Evolutionary conservation across 768 basidiomycete genomes (phyloP).

Genomic region (Phylloporus sp.): DNA sequence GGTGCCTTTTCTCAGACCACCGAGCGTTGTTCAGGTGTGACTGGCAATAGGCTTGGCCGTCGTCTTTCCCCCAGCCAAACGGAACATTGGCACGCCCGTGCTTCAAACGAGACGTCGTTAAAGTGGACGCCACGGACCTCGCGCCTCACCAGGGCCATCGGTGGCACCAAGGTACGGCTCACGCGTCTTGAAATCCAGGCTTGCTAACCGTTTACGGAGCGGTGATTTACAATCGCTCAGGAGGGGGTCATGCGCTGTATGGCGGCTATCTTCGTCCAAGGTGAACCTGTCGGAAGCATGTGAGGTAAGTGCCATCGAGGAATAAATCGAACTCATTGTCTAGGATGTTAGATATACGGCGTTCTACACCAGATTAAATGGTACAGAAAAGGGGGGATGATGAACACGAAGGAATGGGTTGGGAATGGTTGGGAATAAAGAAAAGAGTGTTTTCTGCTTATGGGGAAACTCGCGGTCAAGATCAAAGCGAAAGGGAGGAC

Average conservation of each 20-base stretch:
- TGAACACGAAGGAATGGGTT: not conserved
- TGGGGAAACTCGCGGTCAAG: constrained; percentile 5
- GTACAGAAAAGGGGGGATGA: not conserved
- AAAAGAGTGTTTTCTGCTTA: constrained; percentile 10
- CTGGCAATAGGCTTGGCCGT: no score
- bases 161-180: no score
- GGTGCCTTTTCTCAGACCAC: no score
- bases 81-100: no score
- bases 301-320: constrained; percentile 6
- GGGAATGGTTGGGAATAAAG: not conserved
- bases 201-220: no score
- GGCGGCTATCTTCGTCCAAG: not conserved
- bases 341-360: not conserved
- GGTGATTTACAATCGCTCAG: no score
- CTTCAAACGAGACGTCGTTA: no score
- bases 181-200: not conserved
- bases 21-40: no score
- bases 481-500: constrained; percentile 8
- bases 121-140: no score
- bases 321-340: not conserved
- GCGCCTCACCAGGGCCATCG: no score
- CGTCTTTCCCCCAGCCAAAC: no score
- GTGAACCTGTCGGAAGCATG: not conserved
- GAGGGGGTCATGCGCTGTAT: not conserved
- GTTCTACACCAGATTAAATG: not conserved